Evolutionary conservation across 805 yeast species (phyloP).

Genomic region (Jamesozyma hellenica): DNA sequence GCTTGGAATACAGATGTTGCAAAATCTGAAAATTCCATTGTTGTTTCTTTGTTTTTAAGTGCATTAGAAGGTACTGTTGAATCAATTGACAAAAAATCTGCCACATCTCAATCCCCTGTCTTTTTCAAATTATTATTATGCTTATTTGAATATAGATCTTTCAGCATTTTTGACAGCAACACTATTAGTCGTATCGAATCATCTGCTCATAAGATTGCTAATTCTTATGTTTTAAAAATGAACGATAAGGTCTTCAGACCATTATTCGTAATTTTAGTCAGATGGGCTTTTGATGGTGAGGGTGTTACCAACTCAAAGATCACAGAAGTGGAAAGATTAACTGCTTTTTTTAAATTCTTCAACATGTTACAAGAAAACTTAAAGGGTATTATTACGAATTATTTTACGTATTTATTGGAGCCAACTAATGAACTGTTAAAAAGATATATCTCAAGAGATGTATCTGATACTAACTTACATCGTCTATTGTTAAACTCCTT

Average conservation of each 20-base stretch:
- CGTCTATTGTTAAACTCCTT: conserved; percentile 66
- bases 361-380: conserved; percentile 74
- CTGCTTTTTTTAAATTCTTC: conserved; percentile 77
- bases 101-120: conserved; percentile 55
- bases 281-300: conserved; percentile 90
- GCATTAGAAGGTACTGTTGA: conserved; percentile 59
- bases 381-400: conserved; percentile 79
- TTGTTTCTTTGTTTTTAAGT: conserved; percentile 63
- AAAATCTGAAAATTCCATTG: conserved; percentile 31
- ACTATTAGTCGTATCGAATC: conserved; percentile 76
- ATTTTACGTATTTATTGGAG: conserved; percentile 77
- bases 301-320: conserved; percentile 41
- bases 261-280: conserved; percentile 68
- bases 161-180: conserved; percentile 51
- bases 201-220: conserved; percentile 60
- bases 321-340: conserved; percentile 46
- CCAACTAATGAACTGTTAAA: conserved; percentile 48
- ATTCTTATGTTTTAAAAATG: conserved; percentile 74
- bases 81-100: conserved; percentile 59
- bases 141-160: conserved; percentile 61
- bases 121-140: conserved; percentile 61
- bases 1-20: conserved; percentile 45
- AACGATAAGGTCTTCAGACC: conserved; percentile 94
- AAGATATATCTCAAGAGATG: conserved; percentile 36
- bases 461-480: conserved; percentile 47